Conservation (phyloP, 1,284 basidiomycete genomes). For the Moniliophthora roreri region DNA sequence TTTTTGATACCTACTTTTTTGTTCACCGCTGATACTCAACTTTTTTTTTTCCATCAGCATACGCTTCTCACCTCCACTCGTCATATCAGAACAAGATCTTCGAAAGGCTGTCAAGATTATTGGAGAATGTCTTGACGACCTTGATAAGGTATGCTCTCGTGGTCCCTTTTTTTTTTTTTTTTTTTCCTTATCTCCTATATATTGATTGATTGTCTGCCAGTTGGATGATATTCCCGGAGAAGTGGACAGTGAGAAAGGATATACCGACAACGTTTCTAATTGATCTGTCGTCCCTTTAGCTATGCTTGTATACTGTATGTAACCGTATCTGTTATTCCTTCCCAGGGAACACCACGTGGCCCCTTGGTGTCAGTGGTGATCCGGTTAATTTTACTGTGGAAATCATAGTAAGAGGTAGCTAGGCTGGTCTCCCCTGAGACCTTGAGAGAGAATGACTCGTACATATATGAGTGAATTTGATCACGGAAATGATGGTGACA, state of each 20-base stretch:
- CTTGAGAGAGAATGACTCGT: too few relatives aligned
- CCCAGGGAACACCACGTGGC: too few relatives aligned
- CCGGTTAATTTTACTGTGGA: too few relatives aligned
- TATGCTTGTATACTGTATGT: too few relatives aligned
- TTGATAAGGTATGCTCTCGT: constrained; percentile 82
- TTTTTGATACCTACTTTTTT: constrained; percentile 1
- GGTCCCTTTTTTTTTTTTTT: too few relatives aligned
- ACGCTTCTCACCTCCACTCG: constrained; percentile 93
- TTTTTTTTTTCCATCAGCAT: constrained; percentile 56
- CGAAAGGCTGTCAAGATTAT: constrained; percentile 78
- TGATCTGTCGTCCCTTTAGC: not conserved
- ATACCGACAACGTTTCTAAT: constrained; percentile 39
- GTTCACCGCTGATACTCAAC: constrained; percentile 9
- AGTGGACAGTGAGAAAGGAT: constrained; percentile 55
- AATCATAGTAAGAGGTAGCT: too few relatives aligned
- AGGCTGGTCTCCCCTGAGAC: too few relatives aligned
- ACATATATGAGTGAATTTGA: too few relatives aligned
- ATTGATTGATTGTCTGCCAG: constrained; percentile 31
- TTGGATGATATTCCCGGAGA: constrained; percentile 75
- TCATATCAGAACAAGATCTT: constrained; percentile 87
- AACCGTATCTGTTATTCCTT: too few relatives aligned
- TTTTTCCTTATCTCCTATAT: not conserved
- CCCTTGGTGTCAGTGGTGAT: too few relatives aligned
- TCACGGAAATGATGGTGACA: too few relatives aligned
- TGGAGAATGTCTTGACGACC: constrained; percentile 72